Conservation (phyloP, 2,329 filamentous ascomycete species). For the Davidsoniella virescens region DNA sequence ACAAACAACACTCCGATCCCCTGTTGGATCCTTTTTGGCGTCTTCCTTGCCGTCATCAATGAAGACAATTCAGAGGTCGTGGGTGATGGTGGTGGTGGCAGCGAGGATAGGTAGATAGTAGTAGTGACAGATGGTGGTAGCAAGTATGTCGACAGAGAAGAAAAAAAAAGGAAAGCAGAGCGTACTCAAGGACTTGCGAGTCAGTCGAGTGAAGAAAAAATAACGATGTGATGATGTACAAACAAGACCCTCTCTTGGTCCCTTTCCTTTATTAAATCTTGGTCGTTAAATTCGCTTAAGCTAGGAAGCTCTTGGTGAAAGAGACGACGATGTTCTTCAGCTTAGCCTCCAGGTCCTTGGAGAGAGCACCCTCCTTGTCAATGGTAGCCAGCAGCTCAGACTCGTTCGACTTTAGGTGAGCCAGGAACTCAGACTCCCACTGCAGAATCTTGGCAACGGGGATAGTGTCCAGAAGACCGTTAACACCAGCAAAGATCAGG, state of each 20-base stretch:
- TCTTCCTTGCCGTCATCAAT: conserved; percentile 2
- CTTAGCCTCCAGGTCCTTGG: conserved; percentile 81
- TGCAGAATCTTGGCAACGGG: conserved; percentile 80
- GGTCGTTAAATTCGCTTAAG: conserved; percentile 25
- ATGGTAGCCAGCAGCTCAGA: conserved; percentile 67
- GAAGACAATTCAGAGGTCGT: not conserved
- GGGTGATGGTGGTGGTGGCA: too few relatives aligned
- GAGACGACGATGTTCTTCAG: conserved; percentile 57
- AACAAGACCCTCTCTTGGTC: conserved; percentile 24
- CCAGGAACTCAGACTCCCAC: conserved; percentile 91
- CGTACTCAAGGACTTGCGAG: conserved; percentile 43
- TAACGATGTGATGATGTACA: conserved; percentile 28
- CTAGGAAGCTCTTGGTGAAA: conserved; percentile 89
- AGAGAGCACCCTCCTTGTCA: conserved; percentile 87
- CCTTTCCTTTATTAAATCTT: conserved; percentile 16
- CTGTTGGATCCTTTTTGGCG: conserved; percentile 6
- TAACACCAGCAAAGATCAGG: conserved; percentile 98
- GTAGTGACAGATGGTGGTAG: not conserved
- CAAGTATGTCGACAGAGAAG: not conserved
- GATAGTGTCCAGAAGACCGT: conserved; percentile 78
- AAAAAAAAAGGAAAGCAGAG: conserved; percentile 15
- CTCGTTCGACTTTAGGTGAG: conserved; percentile 86
- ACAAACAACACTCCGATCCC: conserved; percentile 4
- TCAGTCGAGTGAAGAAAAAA: conserved; percentile 33
- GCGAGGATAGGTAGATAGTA: not conserved